Evolutionary conservation across 2,329 filamentous ascomycete species (phyloP).

Genomic region (Chaetomiaceae sp.): DNA sequence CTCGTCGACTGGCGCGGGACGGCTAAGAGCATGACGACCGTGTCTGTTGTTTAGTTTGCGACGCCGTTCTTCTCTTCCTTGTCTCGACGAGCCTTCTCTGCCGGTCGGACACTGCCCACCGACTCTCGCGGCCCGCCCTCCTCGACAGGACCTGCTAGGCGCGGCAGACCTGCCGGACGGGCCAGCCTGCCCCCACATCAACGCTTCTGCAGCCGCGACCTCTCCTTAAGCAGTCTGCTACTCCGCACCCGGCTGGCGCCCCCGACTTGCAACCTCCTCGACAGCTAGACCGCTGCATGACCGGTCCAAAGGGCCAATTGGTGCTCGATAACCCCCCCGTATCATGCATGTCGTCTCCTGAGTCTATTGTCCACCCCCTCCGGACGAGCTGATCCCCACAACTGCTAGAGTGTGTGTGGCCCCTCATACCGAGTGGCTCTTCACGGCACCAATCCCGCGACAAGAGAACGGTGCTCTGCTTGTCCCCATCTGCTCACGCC

Average conservation of each 20-base stretch:
- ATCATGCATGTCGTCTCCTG: constrained; percentile 47
- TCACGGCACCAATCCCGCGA: constrained; percentile 17
- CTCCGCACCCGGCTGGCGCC: constrained; percentile 21
- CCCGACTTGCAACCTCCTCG: constrained; percentile 34
- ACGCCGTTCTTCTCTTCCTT: not conserved
- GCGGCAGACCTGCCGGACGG: constrained; percentile 28
- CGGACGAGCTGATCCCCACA: constrained; percentile 25
- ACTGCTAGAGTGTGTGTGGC: constrained; percentile 14
- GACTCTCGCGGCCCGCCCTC: constrained; percentile 20
- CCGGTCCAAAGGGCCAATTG: constrained; percentile 38
- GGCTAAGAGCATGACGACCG: not conserved
- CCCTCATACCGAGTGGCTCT: constrained; percentile 11
- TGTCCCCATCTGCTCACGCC: constrained; percentile 18
- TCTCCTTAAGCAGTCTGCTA: constrained; percentile 27
- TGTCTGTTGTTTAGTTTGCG: not conserved
- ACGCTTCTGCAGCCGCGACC: constrained; percentile 32
- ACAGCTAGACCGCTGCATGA: constrained; percentile 32
- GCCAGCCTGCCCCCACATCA: constrained; percentile 23
- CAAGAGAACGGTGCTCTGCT: constrained; percentile 16
- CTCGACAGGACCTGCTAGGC: constrained; percentile 23
- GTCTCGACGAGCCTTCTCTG: not conserved
- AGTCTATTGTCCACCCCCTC: constrained; percentile 26
- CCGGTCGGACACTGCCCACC: constrained; percentile 4
- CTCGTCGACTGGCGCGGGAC: not conserved
- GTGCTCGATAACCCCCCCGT: constrained; percentile 27